Base-by-base conservation (phyloP, 2,329 filamentous ascomycete genomes). In the Ceratocystis cacaofunesta region DNA sequence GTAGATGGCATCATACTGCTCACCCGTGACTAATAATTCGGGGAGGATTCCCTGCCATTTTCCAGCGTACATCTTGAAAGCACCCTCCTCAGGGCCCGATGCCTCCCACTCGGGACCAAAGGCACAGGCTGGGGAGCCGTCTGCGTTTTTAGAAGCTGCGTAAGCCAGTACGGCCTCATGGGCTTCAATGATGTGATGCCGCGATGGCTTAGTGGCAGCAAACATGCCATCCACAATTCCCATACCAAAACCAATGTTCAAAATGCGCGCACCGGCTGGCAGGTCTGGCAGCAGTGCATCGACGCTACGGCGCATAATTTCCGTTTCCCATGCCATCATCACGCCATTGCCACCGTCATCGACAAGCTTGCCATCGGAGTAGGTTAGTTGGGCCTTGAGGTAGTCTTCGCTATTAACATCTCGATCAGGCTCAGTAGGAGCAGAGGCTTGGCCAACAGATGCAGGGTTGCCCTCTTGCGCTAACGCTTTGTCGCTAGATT, bases 291-390 rank as follows among this genome's bases (percentile, higher is more conserved):
- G 78, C 0, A 95, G 78, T 15, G 83, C 81, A 68, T 86, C 81
- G 58, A 90, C 89, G 65, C 88, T 90, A 62, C 83, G 81, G 67
- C 82, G 82, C 90, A 95, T 95, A 70, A 95, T 94, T 69, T 86
- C 84, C 1, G 86, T 88, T 75, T 95, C 90, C 90, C 90, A 95
- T 48, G 86, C 82, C 90, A 95, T 95, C 90, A 95, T 95, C 58
- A 95, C 89, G 63, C 89, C 90, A 73, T 95, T 95, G 68, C 85
- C 81, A 69, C 85, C 83, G 2, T 83, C 80, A 72, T 94, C 89
- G 5, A 94, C 80, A 1, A 94, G 81, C 67, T 86, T 86, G 69
- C 81, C 81, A 66, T 82, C 78, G 61, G 81, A 79, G 74, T 88
- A 87, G 15, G 81, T 85, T 25, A 90, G 78, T 30, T 80, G 77